Evolutionary conservation across 148 eudicot genomes (phyloP), one percentile per base, ranked within the genome.

Genomic region (Chenopodium suecicum): DNA sequence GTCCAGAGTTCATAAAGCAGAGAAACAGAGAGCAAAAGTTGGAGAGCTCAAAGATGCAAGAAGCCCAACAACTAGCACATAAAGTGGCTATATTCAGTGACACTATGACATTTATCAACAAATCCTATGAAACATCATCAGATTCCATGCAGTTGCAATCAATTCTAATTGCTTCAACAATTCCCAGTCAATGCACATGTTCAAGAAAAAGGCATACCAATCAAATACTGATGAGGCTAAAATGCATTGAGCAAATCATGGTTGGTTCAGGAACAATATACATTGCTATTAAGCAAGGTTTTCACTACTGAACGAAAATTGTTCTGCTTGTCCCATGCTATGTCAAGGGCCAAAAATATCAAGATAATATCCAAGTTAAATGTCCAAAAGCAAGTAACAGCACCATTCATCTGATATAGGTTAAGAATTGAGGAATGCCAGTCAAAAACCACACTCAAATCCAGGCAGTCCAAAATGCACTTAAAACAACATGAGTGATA

Each of bases 391-490:
- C 34, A 58, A 60, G 62, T 70, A 78, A 66, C 75, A 70, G 37
- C 73, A 70, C 4, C 25, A 70, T 73, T 47, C 32, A 73, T 73
- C 60, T 73, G 58, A 47, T 44, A 29, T 48, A 50, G 54, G 54
- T 50, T 12, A 50, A 50, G 54, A 50, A 10, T 50, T 50, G 3
- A 50, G 54, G 17, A 17, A 56, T 56, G 19, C 62, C 62, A 56
- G 62, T 56, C 22, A 14, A 56, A 56, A 56, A 56, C 22, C 62
- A 56, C 62, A 56, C 22, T 56, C 62, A 74, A 52, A 74, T 74
- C 81, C 23, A 72, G 77, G 70, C 82, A 82, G 74, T 64, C 74
- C 72, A 62, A 79, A 54, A 82, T 64, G 79, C 63, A 82, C 32
- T 77, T 34, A 68, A 13, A 41, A 52, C 63, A 72, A 37, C 25